Evolutionary conservation across 192 early-diverging fungal genomes (phyloP), one percentile per base, ranked within the genome.

Genomic region (Mortierella antarctica): DNA sequence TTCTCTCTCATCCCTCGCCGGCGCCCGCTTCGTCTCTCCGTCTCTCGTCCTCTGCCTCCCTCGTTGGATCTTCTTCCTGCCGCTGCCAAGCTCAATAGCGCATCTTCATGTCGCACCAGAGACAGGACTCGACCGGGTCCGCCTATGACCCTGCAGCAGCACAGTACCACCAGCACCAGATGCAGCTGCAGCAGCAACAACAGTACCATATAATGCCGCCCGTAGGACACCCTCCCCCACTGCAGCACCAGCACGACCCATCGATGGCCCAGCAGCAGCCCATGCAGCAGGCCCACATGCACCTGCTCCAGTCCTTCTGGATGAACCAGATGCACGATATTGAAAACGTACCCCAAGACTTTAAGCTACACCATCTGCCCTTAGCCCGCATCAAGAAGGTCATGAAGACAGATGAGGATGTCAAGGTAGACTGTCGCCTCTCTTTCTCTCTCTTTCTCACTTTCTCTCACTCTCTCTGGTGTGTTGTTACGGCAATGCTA

Each of bases 341-440:
- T 15, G 87, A 93, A 53, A 84, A 92, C 62, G 91, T 90, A 39
- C 81, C 86, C 47, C 89, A 92, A 23, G 97, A 98, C 84, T 98
- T 96, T 85, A 96, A 96, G 84, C 87, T 90, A 62, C 96, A 98
- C 74, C 88, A 91, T 61, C 67, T 99, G 69, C 97, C 97, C 11
- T 82, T 99, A 57, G 97, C 97, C 11, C 76, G 97, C 21, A 97
- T 99, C 71, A 99, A 99, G 78, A 97, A 97, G 80, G 95, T 99
- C 45, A 99, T 99, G 97, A 99, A 99, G 86, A 91, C 93, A 12
- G 97, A 99, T 72, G 93, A 96, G 62, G 95, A 99, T 73, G 96
- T 96, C 48, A 96, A 96, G 88, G 93, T 93, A 83, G 12, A 39
- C 8, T 40, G 0, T 39, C 9, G 12, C 44, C 39, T n/a, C n/a